Base-by-base conservation (phyloP, 495 filamentous ascomycete species). In the Hypoxylon subgilvum region DNA sequence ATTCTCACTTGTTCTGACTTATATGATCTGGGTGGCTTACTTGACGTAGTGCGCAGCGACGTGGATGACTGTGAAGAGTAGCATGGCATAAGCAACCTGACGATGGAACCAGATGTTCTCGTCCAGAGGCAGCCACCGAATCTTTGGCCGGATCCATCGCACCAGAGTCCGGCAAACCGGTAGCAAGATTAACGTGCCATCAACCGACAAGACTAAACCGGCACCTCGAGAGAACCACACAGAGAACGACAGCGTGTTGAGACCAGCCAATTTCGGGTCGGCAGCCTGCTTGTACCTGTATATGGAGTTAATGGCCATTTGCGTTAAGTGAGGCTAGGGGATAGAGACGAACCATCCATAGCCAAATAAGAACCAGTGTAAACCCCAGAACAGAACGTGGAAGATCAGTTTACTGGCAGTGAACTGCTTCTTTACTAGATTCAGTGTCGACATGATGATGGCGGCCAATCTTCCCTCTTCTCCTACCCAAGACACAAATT, bases 221-320 rank as follows among this genome's bases (percentile, higher is more conserved):
- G 94, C 93, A 56, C 94, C 94, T 81, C 94, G 84, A 14, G 94
- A 97, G 25, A 97, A 76, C 92, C 92, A 99, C 23, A 99, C 94
- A 1, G 92, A 97, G 69, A 82, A 97, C 38, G 78, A 74, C 38
- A 99, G 81, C 0, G 75, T 84, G 73, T 99, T 99, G 23, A 99
- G 81, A 17, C 79, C 82, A 3, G 84, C 86, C 18, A 99, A 75
- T 43, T 81, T 81, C 14, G 63, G 50, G 69, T 95, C 88, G 13
- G 61, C 55, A 41, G 68, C 78, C 79, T 98, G 94, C 57, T 90
- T 83, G 65, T 80, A 90, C 91, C 92, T 96, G 65, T 3, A 40
- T 18, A 14, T 10, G 7, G 12, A 16, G 57, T 75, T 60, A 75
- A 68, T 54, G 27, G 23, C 23, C 4, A 53, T 23, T 6, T 30